phyloP scores from a whole-genome alignment of 164 flowering plant genomes.

The Macadamia integrifolia region DNA sequence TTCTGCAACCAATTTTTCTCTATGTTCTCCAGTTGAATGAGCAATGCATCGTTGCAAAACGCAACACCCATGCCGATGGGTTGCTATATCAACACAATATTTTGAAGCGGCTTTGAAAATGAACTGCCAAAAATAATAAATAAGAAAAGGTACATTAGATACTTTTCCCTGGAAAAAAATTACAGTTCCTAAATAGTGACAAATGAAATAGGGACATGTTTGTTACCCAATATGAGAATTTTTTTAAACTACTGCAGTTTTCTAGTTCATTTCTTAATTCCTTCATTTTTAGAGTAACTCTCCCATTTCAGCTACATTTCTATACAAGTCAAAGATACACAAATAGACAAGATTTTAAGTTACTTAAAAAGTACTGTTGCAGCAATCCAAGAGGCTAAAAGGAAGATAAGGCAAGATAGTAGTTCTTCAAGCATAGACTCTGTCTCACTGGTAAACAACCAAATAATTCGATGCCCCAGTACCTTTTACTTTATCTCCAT shows the following conservation, averaged over 20 bases:
- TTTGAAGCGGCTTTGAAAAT: conserved; percentile 41
- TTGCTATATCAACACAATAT: conserved; percentile 42
- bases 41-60: conserved; percentile 43
- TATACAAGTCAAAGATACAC: no score
- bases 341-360: no score
- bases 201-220: not conserved
- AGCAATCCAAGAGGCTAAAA: no score
- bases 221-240: not conserved
- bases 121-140: conserved; percentile 29
- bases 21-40: conserved; percentile 34
- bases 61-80: conserved; percentile 50
- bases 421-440: no score
- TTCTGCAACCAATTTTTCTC: conserved; percentile 31
- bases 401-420: no score
- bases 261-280: no score
- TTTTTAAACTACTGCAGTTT: not conserved
- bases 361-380: no score
- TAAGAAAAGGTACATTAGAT: not conserved
- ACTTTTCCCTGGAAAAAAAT: not conserved
- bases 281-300: no score
- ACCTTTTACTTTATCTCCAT: no score
- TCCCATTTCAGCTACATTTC: no score
- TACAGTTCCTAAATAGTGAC: not conserved
- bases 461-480: no score
- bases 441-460: no score